Evolutionary conservation across 2,329 filamentous ascomycete species (phyloP), one percentile per base, ranked within the genome.

Genomic region (Xylariaceae sp.): DNA sequence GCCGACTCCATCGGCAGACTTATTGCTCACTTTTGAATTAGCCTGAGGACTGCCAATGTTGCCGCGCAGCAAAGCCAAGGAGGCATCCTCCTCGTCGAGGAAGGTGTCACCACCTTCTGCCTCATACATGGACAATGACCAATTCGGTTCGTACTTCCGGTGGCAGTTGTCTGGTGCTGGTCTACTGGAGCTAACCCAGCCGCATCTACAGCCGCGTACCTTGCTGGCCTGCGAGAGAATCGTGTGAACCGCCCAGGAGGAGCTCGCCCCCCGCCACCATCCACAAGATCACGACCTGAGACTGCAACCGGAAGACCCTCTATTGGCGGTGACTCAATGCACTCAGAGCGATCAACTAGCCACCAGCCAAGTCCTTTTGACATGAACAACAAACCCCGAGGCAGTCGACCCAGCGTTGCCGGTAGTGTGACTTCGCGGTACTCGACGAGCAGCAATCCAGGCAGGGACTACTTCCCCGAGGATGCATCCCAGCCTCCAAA

Each of bases 221-320:
- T 91, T 34, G 77, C 85, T 60, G 82, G 86, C 60, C 79, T 93
- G 34, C 85, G 89, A 60, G 82, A 79, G 60, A 88, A 81, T 69
- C 83, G 86, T 47, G 75, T 83, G 50, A 76, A 80, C 34, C 80
- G 88, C 50, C 88, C 88, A 9, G 86, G 83, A 51, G 88, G 88
- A 56, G 86, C 87, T 45, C 79, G 88, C 58, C 87, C 88, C 54
- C 79, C 78, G 49, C 80, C 80, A 18, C 64, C 71, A 6, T 62
- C 69, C 54, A 55, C 57, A 44, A 63, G 59, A 50, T 54, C 60
- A 11, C 66, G 63, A 40, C 65, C 61, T 16, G 68, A 72, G 47
- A 66, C 58, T 14, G 51, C 60, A 18, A n/a, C 51, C 28, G 58
- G 61, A 36, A 68, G 69, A 44, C 61, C 64, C 12, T 69, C 71